These are phyloP conservation scores for Ogataea philodendri DNA, from an alignment of 805 yeast genomes.

Conservation along the genomic window DNA sequence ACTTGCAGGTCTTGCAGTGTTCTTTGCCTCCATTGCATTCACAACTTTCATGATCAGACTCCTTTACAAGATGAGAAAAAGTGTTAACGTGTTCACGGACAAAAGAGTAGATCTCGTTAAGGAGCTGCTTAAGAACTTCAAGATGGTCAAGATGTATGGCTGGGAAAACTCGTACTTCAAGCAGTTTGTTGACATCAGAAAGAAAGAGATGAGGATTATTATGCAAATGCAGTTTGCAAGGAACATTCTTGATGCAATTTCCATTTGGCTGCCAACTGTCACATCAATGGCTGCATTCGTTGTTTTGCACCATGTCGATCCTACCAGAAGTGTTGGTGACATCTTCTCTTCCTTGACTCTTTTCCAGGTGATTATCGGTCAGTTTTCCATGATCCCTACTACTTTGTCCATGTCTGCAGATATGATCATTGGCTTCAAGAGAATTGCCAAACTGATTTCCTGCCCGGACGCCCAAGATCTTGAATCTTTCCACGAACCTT, in stretches of 20 bases:
- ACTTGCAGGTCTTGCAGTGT: constrained; percentile 65
- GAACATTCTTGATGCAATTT: constrained; percentile 54
- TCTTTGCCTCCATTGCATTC: constrained; percentile 45
- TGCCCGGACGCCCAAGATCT: constrained; percentile 38
- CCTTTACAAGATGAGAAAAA: constrained; percentile 52
- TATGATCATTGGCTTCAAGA: constrained; percentile 55
- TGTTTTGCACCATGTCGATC: constrained; percentile 37
- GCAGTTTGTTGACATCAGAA: constrained; percentile 53
- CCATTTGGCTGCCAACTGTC: constrained; percentile 58
- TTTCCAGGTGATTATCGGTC: constrained; percentile 59
- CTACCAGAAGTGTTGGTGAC: constrained; percentile 49
- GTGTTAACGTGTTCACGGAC: constrained; percentile 67
- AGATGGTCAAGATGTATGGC: constrained; percentile 79
- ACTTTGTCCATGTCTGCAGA: constrained; percentile 66
- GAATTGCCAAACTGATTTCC: constrained; percentile 54
- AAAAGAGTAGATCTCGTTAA: constrained; percentile 70
- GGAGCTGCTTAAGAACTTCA: constrained; percentile 76
- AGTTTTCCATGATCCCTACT: constrained; percentile 66
- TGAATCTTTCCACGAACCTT: constrained; percentile 23
- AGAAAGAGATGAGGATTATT: constrained; percentile 57
- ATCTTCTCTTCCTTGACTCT: constrained; percentile 69
- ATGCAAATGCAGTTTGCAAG: constrained; percentile 61
- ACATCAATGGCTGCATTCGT: constrained; percentile 63
- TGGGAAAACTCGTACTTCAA: constrained; percentile 82
- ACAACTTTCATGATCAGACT: constrained; percentile 46